These are phyloP conservation scores for Carpinus fangiana DNA, from an alignment of 306 rosid genomes.

Conservation along the genomic window DNA sequence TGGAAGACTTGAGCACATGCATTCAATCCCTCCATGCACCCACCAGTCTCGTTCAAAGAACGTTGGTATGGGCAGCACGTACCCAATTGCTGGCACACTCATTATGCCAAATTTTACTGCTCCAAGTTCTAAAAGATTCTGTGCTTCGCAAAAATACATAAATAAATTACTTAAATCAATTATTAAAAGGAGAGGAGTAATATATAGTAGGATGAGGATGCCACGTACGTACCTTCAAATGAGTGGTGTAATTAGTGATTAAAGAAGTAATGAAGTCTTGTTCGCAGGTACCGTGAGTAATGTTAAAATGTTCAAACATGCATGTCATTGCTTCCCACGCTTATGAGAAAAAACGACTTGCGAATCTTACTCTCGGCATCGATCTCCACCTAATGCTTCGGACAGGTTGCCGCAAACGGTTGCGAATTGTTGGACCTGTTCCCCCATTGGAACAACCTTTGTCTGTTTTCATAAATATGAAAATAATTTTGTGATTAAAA, in stretches of 20 bases:
- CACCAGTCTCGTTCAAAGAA: not conserved
- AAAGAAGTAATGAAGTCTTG: conserved; percentile 7
- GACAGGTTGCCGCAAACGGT: not conserved
- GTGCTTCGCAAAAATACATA: not conserved
- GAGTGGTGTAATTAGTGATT: conserved; percentile 20
- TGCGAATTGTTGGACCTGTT: conserved; percentile 30
- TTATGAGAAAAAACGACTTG: conserved; percentile 31
- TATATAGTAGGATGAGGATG: too few species aligned
- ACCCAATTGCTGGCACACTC: conserved; percentile 23
- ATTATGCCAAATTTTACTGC: conserved; percentile 27
- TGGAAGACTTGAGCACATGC: conserved; percentile 26
- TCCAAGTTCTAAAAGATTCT: conserved; percentile 24
- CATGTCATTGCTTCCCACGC: conserved; percentile 34
- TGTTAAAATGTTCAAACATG: conserved; percentile 20
- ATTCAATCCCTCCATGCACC: conserved; percentile 18
- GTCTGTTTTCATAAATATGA: not conserved
- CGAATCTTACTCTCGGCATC: conserved; percentile 7
- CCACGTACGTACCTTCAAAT: conserved; percentile 3
- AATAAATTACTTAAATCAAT: too few species aligned
- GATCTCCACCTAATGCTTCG: not conserved
- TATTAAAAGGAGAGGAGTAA: too few species aligned
- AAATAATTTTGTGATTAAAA: too few species aligned
- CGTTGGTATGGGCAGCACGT: conserved; percentile 20
- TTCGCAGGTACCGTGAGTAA: not conserved
- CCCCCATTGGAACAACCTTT: conserved; percentile 12